Conservation (phyloP, 208 protist genomes). For the Acanthamoeba castellanii region DNA sequence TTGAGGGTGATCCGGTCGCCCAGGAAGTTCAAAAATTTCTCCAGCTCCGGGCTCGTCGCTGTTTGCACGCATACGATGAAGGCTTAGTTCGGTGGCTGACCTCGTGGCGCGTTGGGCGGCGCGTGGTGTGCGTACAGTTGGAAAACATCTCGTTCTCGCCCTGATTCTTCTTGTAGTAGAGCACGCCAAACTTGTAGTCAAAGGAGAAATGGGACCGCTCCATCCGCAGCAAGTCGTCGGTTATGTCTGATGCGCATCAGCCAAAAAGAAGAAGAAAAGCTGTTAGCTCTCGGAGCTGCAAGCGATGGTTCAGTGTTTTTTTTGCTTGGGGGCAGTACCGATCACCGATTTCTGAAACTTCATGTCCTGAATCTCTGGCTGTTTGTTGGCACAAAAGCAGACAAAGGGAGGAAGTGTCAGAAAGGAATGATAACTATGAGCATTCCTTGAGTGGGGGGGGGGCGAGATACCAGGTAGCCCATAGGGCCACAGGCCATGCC, state of each 20-base stretch:
- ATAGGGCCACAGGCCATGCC: conserved; percentile 1
- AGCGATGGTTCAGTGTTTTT: too few species aligned
- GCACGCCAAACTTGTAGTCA: conserved; percentile 74
- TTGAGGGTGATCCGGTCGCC: conserved; percentile 70
- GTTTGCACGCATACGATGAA: not conserved
- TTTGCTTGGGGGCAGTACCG: not conserved
- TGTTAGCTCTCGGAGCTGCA: not conserved
- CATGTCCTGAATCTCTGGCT: conserved; percentile 62
- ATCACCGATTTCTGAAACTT: conserved; percentile 18
- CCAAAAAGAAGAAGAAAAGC: too few species aligned
- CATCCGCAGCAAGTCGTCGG: conserved; percentile 33
- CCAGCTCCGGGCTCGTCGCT: conserved; percentile 49
- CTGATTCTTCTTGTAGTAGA: conserved; percentile 68
- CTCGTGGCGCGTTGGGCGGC: too few species aligned
- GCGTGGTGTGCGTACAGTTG: not conserved
- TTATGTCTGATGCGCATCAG: not conserved
- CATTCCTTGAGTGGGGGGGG: not conserved
- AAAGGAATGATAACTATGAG: not conserved
- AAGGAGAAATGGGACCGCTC: conserved; percentile 33
- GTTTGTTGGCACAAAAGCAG: not conserved
- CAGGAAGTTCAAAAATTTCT: conserved; percentile 75
- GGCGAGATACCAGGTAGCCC: not conserved
- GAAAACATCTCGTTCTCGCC: conserved; percentile 73
- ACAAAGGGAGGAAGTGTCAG: not conserved
- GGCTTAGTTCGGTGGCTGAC: too few species aligned